Evolutionary conservation across 257 asterid species (phyloP).

Genomic region (Mentha longifolia): DNA sequence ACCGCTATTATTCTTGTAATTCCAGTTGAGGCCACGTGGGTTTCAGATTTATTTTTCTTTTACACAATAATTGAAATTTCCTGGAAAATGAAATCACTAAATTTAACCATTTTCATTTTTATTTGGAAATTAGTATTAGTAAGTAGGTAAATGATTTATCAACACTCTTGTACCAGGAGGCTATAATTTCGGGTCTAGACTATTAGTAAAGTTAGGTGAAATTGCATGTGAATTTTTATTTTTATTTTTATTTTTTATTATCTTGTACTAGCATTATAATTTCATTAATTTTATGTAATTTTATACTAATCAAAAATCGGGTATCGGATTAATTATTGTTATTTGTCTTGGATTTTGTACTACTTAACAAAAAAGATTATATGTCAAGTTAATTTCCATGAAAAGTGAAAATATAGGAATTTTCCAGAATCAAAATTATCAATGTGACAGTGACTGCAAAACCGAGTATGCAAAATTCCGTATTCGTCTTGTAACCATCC

Average conservation of each 20-base stretch:
- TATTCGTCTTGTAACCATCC: slow-evolving; percentile 15
- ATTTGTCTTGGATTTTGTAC: neutral
- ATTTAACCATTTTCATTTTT: neutral
- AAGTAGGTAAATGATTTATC: neutral
- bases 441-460: slow-evolving; percentile 22
- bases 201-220: too few relatives aligned
- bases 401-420: neutral
- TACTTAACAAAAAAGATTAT: neutral
- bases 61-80: slow-evolving; percentile 3
- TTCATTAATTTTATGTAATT: neutral
- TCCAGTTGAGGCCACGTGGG: slow-evolving; percentile 23
- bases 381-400: neutral
- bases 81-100: neutral
- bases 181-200: neutral
- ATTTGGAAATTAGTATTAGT: neutral
- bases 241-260: too few relatives aligned
- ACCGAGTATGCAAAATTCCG: slow-evolving; percentile 24
- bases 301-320: neutral
- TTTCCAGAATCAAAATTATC: neutral
- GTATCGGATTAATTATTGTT: neutral
- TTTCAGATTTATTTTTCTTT: neutral
- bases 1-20: slow-evolving; percentile 5
- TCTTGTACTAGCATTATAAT: too few relatives aligned
- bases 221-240: neutral
- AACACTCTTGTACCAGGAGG: neutral